Base-by-base conservation (phyloP, 2,329 filamentous ascomycete species). In the Epichloe sibirici region DNA sequence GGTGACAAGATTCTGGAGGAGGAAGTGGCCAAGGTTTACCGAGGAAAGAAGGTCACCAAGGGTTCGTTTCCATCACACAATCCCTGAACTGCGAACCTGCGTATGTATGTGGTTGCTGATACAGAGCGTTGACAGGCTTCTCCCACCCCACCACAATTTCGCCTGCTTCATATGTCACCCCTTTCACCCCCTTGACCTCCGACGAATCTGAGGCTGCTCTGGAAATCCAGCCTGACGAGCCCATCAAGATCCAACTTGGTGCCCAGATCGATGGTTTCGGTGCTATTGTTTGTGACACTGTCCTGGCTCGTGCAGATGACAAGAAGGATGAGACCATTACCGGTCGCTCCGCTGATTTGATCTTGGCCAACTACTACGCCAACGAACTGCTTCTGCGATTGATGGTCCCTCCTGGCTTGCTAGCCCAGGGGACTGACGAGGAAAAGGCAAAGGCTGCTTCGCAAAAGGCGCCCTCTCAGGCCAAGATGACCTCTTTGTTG, bases 221-320 rank as follows among this genome's bases (percentile, higher is more conserved):
- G 48, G 82, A 84, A 64, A 78, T 98, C 62, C 88, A 95, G 75
- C 79, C 85, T 49, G 86, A 84, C 57, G 93, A 98, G 74, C 74
- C 88, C 56, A 80, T 95, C 73, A 98, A 98, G 82, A 93, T 98
- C 69, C 93, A 98, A 74, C 82, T 98, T n/a, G 93, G 93, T 65
- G 93, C 93, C 50, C 93, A 98, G 75, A 96, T 98, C 58, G 89
- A 97, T 73, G 93, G 93, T 51, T 95, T 97, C 66, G 90, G 89
- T 62, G 87, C 91, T 61, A 96, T 98, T 67, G 88, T 96, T 62
- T 96, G 93, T 74, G 87, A 96, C 72, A 95, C 89, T 55, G 78
- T 97, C 60, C 70, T 96, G 54, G 85, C 94, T 49, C 76, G 77
- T 47, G 69, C 77, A 57, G 75, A 77, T 63, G 79, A 81, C 56